A percentile compares a stretch with the other conserved stretches of the same genome.
Evolutionary conservation across 495 filamentous ascomycete genomes (phyloP).

Genomic region (Trichoderma virens): DNA sequence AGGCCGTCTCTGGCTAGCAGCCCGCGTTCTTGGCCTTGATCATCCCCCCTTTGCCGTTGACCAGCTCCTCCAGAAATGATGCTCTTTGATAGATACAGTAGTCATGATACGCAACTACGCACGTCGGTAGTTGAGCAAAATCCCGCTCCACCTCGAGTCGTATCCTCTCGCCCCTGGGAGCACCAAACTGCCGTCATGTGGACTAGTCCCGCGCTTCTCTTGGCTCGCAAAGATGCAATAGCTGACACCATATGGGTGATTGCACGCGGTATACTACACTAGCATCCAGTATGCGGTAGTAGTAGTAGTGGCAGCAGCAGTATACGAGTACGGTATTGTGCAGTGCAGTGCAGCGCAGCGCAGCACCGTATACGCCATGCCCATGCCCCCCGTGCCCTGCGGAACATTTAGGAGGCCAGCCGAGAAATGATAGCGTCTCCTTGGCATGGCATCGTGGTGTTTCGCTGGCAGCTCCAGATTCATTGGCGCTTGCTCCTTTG

Average conservation of each 20-base stretch:
- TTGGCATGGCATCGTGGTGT: background rate
- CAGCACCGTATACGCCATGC: no score
- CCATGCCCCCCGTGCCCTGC: no score
- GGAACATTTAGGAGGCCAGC: no score
- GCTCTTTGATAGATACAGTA: background rate
- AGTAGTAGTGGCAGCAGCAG: no score
- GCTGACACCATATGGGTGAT: background rate
- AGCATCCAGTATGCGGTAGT: no score
- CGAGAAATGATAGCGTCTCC: no score
- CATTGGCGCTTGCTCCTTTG: background rate
- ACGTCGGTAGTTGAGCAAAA: background rate
- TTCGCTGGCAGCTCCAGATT: background rate
- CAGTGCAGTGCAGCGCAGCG: no score
- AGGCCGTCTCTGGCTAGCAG: background rate
- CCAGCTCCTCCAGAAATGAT: background rate
- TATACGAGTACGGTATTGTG: background rate
- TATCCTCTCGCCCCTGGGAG: background rate
- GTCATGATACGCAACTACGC: no score
- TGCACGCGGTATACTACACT: background rate
- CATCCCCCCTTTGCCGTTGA: background rate
- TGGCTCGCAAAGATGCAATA: background rate
- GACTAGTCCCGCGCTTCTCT: background rate
- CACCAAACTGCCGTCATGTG: constrained; percentile 4
- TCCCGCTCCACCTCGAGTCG: background rate
- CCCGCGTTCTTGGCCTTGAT: background rate